Evolutionary conservation across 352 stramenopile species (phyloP).

Genomic region (Phytophthora crassamura): DNA sequence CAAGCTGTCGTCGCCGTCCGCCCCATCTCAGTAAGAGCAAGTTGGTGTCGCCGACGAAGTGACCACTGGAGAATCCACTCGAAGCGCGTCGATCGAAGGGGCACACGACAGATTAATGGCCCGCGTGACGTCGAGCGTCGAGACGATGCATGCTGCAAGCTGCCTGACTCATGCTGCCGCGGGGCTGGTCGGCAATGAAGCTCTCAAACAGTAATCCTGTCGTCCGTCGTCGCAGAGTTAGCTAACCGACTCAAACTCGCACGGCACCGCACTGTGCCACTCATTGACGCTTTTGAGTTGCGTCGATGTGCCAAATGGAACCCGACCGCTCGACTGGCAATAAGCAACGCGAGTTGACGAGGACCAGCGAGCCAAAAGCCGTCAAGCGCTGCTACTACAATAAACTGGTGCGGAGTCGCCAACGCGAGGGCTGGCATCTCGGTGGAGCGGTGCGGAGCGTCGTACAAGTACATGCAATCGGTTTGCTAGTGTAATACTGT

Average conservation of each 20-base stretch:
- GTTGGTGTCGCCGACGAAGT: neutral
- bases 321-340: neutral
- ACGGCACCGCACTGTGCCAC: slow-evolving; percentile 16
- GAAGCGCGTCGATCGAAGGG: slow-evolving; percentile 30
- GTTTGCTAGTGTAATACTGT: too few relatives aligned
- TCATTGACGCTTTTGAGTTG: too few relatives aligned
- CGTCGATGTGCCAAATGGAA: slow-evolving; percentile 29
- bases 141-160: slow-evolving; percentile 13
- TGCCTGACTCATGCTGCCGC: slow-evolving; percentile 20
- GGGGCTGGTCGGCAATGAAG: slow-evolving; percentile 9
- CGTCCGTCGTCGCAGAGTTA: slow-evolving; percentile 27
- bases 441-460: too few relatives aligned
- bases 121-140: slow-evolving; percentile 15
- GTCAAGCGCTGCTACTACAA: slow-evolving; percentile 82
- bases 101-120: slow-evolving; percentile 24
- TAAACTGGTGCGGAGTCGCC: slow-evolving; percentile 69
- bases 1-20: neutral
- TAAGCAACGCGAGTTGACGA: slow-evolving; percentile 33
- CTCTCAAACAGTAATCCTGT: slow-evolving; percentile 24
- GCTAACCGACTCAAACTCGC: slow-evolving; percentile 11
- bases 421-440: too few relatives aligned
- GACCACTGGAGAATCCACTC: slow-evolving; percentile 30
- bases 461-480: too few relatives aligned
- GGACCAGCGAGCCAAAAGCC: slow-evolving; percentile 55
- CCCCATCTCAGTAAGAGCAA: slow-evolving; percentile 13